Percentiles rank a stretch among this genome's conserved stretches.
Conservation (phyloP, 371 early-diverging fungal species). For the Mucor racemosus region DNA sequence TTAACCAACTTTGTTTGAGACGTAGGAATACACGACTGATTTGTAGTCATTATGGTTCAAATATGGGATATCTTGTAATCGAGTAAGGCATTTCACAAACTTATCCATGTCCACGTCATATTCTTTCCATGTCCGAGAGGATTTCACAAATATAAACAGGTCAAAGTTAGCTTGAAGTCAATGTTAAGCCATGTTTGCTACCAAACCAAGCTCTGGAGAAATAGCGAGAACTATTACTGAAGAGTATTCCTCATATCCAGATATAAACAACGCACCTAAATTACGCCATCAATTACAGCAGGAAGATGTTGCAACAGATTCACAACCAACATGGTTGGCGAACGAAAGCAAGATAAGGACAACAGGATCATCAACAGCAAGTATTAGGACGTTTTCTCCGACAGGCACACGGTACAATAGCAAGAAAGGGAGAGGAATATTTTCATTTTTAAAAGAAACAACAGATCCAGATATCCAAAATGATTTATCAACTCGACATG, state of each 20-base stretch:
- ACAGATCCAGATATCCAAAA: conserved; percentile 6
- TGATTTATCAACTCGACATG: conserved; percentile 38
- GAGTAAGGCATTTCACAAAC: too few relatives aligned
- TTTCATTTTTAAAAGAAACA: not conserved
- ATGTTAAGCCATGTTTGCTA: conserved; percentile 1
- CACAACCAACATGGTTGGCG: not conserved
- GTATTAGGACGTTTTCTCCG: not conserved
- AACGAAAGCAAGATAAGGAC: not conserved
- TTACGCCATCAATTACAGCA: conserved; percentile 3
- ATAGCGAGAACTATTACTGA: not conserved
- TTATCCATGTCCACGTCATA: too few relatives aligned
- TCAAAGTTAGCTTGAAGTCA: too few relatives aligned
- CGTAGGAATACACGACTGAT: too few relatives aligned
- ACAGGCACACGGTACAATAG: not conserved
- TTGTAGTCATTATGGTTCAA: too few relatives aligned
- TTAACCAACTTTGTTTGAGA: too few relatives aligned
- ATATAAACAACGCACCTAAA: conserved; percentile 7
- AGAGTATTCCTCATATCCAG: not conserved
- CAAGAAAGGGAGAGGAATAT: not conserved
- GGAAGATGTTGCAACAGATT: not conserved
- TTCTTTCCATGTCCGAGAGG: too few relatives aligned
- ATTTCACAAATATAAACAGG: too few relatives aligned
- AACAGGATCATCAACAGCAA: not conserved
- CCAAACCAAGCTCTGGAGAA: conserved; percentile 18
- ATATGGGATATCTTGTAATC: too few relatives aligned